Conservation (phyloP, 2,329 filamentous ascomycete species). For the Remersonia thermophila region DNA sequence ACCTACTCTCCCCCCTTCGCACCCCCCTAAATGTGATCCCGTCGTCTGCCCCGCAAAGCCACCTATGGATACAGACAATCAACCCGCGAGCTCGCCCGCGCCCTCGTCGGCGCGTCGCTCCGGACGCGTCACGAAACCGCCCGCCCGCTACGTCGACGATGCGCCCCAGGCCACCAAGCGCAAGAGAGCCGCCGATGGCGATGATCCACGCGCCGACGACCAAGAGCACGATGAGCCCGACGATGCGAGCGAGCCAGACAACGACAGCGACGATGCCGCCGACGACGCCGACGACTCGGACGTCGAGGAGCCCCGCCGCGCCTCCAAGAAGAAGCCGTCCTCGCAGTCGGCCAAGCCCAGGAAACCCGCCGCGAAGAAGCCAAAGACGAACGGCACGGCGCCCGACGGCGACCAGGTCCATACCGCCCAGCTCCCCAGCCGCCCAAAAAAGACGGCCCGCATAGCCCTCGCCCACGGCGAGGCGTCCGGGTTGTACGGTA, state of each 20-base stretch:
- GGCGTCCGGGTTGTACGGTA: conserved; percentile 45
- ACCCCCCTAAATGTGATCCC: conserved; percentile 24
- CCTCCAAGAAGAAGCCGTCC: conserved; percentile 22
- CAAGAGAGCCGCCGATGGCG: conserved; percentile 39
- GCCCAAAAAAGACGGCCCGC: conserved; percentile 44
- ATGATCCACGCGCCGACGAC: conserved; percentile 30
- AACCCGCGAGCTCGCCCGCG: conserved; percentile 41
- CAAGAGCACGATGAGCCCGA: conserved; percentile 35
- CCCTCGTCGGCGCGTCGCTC: conserved; percentile 49
- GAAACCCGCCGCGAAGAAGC: conserved; percentile 51
- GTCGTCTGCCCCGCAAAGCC: conserved; percentile 27
- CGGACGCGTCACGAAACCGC: conserved; percentile 52
- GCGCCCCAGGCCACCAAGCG: conserved; percentile 40
- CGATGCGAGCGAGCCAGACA: conserved; percentile 29
- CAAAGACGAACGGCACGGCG: conserved; percentile 47
- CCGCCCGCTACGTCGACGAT: conserved; percentile 48
- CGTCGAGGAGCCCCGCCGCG: conserved; percentile 32
- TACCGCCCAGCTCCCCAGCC: conserved; percentile 34
- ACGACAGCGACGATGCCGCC: conserved; percentile 28
- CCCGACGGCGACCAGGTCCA: conserved; percentile 20
- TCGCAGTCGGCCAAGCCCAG: conserved; percentile 33
- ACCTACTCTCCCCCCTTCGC: conserved; percentile 3
- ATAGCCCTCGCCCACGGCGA: conserved; percentile 39
- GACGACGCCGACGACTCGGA: conserved; percentile 30
- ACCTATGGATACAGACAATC: conserved; percentile 43